These are phyloP conservation scores for Lactarius deliciosus DNA, from an alignment of 768 basidiomycete species.

Conservation along the genomic window DNA sequence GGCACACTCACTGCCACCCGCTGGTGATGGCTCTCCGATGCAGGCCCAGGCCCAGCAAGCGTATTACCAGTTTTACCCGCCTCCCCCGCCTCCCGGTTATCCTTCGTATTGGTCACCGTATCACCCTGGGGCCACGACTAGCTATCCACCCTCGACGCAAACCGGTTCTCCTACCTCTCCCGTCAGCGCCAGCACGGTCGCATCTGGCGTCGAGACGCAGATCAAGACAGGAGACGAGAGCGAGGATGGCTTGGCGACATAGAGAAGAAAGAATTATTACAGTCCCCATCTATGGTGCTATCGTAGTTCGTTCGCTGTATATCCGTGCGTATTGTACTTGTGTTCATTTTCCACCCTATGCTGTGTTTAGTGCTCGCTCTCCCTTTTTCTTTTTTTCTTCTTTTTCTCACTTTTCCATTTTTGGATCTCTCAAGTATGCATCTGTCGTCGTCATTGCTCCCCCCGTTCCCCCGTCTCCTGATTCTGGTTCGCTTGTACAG, in stretches of 20 bases:
- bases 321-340: constrained; percentile 20
- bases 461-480: not conserved
- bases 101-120: constrained; percentile 29
- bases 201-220: constrained; percentile 24
- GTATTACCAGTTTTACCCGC: constrained; percentile 27
- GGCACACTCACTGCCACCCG: constrained; percentile 8
- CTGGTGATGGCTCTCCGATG: constrained; percentile 15
- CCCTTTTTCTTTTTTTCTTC: not conserved
- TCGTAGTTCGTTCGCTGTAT: constrained; percentile 2
- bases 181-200: constrained; percentile 24
- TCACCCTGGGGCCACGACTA: not conserved
- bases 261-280: not conserved
- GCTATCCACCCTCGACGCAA: constrained; percentile 21
- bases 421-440: constrained; percentile 17
- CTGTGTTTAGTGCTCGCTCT: constrained; percentile 8
- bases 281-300: not conserved
- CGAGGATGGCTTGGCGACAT: constrained; percentile 22
- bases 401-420: not conserved
- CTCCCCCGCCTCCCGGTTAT: constrained; percentile 26
- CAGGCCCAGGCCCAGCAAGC: constrained; percentile 22
- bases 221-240: constrained; percentile 27
- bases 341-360: not conserved
- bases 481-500: constrained; percentile 22
- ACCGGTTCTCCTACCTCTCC: constrained; percentile 25
- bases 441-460: not conserved